Evolutionary conservation across 208 protist species (phyloP), one percentile per base, ranked within the genome.

Genomic region (Leishmania tarentolae): DNA sequence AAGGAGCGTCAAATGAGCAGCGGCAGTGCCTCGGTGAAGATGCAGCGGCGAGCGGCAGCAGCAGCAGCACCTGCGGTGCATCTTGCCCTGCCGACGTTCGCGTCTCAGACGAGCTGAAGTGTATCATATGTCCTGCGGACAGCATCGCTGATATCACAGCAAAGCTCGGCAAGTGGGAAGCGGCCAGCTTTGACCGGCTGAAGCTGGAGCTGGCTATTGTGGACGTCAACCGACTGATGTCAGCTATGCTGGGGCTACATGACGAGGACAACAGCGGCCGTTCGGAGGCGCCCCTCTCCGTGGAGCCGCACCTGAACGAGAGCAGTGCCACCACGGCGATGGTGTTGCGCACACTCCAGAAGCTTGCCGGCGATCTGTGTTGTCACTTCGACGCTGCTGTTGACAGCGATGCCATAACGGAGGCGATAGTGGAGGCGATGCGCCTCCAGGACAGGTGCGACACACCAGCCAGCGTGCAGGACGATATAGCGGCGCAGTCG

Each of bases 121-220:
- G 92, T 74, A 83, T 89, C 66, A 89, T 97, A 78, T 86, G 90
- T 74, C 90, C 94, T 0, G 79, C 86, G 24, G 91, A 96, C 86
- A 95, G 88, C 78, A 93, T 97, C 71, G 88, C 77, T 68, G 82
- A 89, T 56, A 92, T 97, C 83, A 87, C 86, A 21, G 89, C 91
- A 52, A 93, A 94, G 77, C 83, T 97, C 7, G 84, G 90, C 21
- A 63, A 31, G 37, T 97, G 94, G 92, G 92, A 97, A 78, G 89
- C 85, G n/a, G 89, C 86, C n/a, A 95, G 92, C 84, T 97, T 89
- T 78, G 63, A 91, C 56, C 90, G 94, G 15, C 84, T 97, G 15
- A 87, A 94, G 73, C 76, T 97, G n/a, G 92, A 97, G 81, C 80
- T 95, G 37, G 94, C 94, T 42, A 92, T 95, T 77, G 87, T 92